phyloP scores from a whole-genome alignment of 73 alveolate species.

The Paraurostyla sp. region DNA sequence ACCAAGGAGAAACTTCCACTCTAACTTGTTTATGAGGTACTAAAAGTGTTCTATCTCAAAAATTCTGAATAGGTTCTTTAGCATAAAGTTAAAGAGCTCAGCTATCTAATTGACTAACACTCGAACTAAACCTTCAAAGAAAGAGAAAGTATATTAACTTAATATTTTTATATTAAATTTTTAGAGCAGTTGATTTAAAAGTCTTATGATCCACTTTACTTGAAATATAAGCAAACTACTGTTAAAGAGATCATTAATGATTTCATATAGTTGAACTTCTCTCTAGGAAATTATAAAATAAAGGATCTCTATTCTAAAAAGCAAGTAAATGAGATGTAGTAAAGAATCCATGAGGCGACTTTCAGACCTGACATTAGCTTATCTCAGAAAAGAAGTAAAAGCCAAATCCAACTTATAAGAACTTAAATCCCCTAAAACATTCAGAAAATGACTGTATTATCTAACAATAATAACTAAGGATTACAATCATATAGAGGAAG shows the following conservation, averaged over 20 bases:
- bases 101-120: not conserved
- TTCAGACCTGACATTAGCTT: not conserved
- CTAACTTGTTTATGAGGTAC: not conserved
- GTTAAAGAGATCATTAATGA: constrained; percentile 8
- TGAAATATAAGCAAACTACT: constrained; percentile 4
- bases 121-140: not conserved
- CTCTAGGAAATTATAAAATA: constrained; percentile 13
- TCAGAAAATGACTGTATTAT: too few relatives aligned
- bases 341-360: not conserved
- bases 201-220: not conserved
- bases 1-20: constrained; percentile 8
- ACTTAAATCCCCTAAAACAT: too few relatives aligned
- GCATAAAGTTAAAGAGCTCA: not conserved
- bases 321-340: not conserved
- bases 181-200: constrained; percentile 19
- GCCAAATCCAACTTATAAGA: not conserved
- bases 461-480: too few relatives aligned
- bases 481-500: too few relatives aligned
- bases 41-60: not conserved
- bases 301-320: constrained; percentile 3
- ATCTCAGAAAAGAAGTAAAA: constrained; percentile 23
- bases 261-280: constrained; percentile 1
- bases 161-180: not conserved
- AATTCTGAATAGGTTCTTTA: not conserved
- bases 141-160: constrained; percentile 7